Evolutionary conservation across 2,329 filamentous ascomycete species (phyloP), one percentile per base, ranked within the genome.

Genomic region (Botrytis tulipae): DNA sequence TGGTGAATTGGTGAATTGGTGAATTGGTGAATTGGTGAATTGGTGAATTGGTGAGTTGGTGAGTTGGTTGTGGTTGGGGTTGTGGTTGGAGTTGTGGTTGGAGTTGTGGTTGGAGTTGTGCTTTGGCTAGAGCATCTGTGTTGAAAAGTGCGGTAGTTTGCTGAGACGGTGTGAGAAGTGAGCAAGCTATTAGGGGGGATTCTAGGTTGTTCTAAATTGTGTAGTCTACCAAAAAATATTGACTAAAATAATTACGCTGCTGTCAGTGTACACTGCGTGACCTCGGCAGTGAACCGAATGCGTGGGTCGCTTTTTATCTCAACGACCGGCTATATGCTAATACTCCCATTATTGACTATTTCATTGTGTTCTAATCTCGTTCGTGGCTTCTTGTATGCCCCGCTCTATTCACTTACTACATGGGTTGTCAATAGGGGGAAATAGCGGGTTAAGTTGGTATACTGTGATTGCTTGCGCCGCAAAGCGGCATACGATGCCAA

Each of bases 201-300:
- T 9, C 20, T 9, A 51, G 48, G 4, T 51, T 4, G 46, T 10
- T 48, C 0, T 22, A 8, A 51, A 25, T 4, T 51, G 10, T 51
- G 46, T 22, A 51, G 25, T 51, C 22, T 14, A 51, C 10, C 4
- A 14, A 51, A 22, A 51, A 51, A 25, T 0, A 12, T 14, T 2
- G 46, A 2, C 4, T 2, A 20, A 25, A 25, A 25, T 0, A 8
- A 12, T 48, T n/a, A n/a, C 22, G 48, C 22, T n/a, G 4, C 10
- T 51, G 4, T n/a, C 10, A 51, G 4, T 25, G 22, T 25, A 48
- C 1, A 4, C 22, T 48, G 51, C n/a, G 51, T 54, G 51, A 29
- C n/a, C n/a, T 54, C 12, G n/a, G 14, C 14, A 54, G 14, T 1
- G n/a, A 29, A 54, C 5, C n/a, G 3, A 29, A 29, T 8, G 1